These are phyloP conservation scores for Diaporthe sp. DNA, from an alignment of 2,329 filamentous ascomycete genomes.

Conservation along the genomic window DNA sequence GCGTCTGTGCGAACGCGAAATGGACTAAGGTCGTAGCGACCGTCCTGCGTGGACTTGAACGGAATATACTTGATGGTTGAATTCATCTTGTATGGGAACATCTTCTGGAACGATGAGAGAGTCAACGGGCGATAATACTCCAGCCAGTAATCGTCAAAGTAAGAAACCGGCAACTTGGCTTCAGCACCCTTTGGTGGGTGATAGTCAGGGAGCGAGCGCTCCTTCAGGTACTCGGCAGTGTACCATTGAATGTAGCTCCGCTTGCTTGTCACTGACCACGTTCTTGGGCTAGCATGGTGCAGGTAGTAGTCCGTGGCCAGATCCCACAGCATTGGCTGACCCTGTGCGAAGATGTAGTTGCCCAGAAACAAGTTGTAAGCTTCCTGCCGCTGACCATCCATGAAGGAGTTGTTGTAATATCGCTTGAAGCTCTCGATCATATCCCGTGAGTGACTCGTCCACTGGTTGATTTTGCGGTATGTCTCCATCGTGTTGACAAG, in stretches of 20 bases:
- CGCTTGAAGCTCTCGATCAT: constrained; percentile 99
- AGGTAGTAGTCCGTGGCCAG: constrained; percentile 95
- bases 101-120: constrained; percentile 90
- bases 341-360: constrained; percentile 90
- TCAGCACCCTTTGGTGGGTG: constrained; percentile 52
- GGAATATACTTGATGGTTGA: constrained; percentile 88
- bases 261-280: constrained; percentile 73
- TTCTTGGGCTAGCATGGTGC: constrained; percentile 87
- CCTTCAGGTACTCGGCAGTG: constrained; percentile 78
- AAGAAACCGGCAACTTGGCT: constrained; percentile 63
- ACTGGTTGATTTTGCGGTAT: constrained; percentile 98
- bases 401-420: constrained; percentile 97
- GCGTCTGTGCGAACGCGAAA: constrained; percentile 79
- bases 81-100: constrained; percentile 94
- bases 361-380: constrained; percentile 98
- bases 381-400: constrained; percentile 97
- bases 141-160: constrained; percentile 95
- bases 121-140: constrained; percentile 95
- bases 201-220: constrained; percentile 69
- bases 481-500: constrained; percentile 99
- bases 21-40: constrained; percentile 86
- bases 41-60: constrained; percentile 78
- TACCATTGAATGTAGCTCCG: constrained; percentile 93
- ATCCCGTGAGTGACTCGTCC: constrained; percentile 96
- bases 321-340: constrained; percentile 97